Conservation (phyloP, 1,139 yeast genomes). For the Lodderomyces theae region DNA sequence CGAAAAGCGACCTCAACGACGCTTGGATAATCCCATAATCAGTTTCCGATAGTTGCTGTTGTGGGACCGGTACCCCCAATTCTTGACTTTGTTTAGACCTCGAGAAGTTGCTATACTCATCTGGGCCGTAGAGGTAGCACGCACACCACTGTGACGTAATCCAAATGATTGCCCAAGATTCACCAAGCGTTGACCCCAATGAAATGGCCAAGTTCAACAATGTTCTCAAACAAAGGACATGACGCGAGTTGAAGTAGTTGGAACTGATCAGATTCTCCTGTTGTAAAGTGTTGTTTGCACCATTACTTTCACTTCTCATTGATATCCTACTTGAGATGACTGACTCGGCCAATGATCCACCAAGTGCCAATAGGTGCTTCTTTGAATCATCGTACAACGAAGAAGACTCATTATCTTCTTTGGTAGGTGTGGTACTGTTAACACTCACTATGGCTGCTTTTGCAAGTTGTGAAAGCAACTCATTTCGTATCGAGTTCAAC, state of each 20-base stretch:
- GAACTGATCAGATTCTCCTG: constrained; percentile 18
- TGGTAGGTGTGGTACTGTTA: constrained; percentile 15
- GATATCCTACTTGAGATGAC: constrained; percentile 20
- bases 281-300: not conserved
- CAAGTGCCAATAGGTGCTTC: constrained; percentile 45
- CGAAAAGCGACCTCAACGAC: constrained; percentile 58
- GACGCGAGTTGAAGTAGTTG: constrained; percentile 55
- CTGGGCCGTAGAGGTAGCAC: constrained; percentile 61
- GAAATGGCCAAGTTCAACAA: constrained; percentile 73
- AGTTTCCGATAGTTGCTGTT: constrained; percentile 28
- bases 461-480: constrained; percentile 57
- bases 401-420: constrained; percentile 3
- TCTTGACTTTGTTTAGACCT: constrained; percentile 20
- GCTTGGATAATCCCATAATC: constrained; percentile 56
- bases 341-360: constrained; percentile 63
- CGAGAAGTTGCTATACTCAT: constrained; percentile 30
- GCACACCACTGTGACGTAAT: constrained; percentile 76
- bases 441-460: constrained; percentile 47
- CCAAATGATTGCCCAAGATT: constrained; percentile 69
- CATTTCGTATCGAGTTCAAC: constrained; percentile 54
- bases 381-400: constrained; percentile 23
- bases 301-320: constrained; percentile 13
- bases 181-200: constrained; percentile 65
- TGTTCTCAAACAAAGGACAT: constrained; percentile 77
- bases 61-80: constrained; percentile 20